phyloP scores from a whole-genome alignment of 2,329 filamentous ascomycete species.

The Cryphonectria naterciae region DNA sequence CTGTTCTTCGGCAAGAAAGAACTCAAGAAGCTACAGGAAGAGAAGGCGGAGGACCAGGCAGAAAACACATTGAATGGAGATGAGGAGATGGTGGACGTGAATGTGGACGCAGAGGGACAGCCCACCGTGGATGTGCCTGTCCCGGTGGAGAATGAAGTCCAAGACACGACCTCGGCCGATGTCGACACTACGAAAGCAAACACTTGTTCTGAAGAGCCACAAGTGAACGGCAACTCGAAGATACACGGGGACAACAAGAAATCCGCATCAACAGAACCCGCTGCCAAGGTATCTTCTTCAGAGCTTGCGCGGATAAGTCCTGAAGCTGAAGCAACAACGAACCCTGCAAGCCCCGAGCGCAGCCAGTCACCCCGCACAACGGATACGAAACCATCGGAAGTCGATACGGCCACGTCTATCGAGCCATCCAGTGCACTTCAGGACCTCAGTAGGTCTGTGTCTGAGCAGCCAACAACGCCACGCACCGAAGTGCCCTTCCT shows the following conservation, averaged over 20 bases:
- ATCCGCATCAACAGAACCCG: slow-evolving; percentile 33
- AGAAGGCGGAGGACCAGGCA: slow-evolving; percentile 37
- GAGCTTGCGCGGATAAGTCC: slow-evolving; percentile 42
- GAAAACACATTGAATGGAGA: slow-evolving; percentile 34
- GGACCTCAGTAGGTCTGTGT: slow-evolving; percentile 39
- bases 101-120: slow-evolving; percentile 24
- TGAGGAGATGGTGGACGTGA: slow-evolving; percentile 30
- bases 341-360: slow-evolving; percentile 47
- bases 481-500: slow-evolving; percentile 81
- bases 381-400: slow-evolving; percentile 56
- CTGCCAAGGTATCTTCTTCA: slow-evolving; percentile 33
- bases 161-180: background rate
- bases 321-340: slow-evolving; percentile 52
- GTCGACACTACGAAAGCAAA: background rate
- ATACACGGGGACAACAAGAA: background rate
- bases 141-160: background rate
- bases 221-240: background rate
- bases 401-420: slow-evolving; percentile 47
- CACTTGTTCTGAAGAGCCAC: slow-evolving; percentile 28
- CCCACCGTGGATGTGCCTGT: background rate
- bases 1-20: slow-evolving; percentile 64
- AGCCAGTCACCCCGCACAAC: slow-evolving; percentile 54
- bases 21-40: slow-evolving; percentile 54
- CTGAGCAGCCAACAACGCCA: slow-evolving; percentile 43
- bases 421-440: slow-evolving; percentile 41